Evolutionary conservation across 2,329 filamentous ascomycete species (phyloP).

Genomic region (Ascosphaera acerosa): DNA sequence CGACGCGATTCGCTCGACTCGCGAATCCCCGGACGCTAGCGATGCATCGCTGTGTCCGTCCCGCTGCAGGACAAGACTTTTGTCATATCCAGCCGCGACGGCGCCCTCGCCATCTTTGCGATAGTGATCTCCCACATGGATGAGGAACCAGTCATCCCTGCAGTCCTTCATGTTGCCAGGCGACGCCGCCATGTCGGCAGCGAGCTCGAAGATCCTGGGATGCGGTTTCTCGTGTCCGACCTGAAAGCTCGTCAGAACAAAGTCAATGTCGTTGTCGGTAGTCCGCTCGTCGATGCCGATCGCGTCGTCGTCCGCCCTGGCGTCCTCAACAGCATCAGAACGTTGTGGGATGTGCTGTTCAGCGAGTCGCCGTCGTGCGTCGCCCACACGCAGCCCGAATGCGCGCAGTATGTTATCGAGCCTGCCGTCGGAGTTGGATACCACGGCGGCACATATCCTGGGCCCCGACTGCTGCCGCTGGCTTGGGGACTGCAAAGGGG

Average conservation of each 20-base stretch:
- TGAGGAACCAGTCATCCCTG: constrained; percentile 8
- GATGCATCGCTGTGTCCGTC: not conserved
- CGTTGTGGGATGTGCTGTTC: too few relatives aligned
- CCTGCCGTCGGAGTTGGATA: constrained; percentile 24
- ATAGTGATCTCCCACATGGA: constrained; percentile 23
- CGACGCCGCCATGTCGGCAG: constrained; percentile 5
- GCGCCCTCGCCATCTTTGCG: constrained; percentile 18
- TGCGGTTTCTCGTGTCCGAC: constrained; percentile 21
- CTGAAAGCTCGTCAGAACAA: constrained; percentile 23
- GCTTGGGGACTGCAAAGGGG: not conserved
- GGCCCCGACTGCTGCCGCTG: too few relatives aligned
- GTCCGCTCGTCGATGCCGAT: constrained; percentile 6
- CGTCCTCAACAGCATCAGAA: constrained; percentile 8
- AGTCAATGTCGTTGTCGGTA: constrained; percentile 19
- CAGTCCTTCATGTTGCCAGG: constrained; percentile 1
- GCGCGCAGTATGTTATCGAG: constrained; percentile 16
- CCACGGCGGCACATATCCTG: constrained; percentile 17
- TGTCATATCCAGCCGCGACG: constrained; percentile 15
- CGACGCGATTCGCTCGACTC: not conserved
- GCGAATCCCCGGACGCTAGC: not conserved
- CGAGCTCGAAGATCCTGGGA: constrained; percentile 16
- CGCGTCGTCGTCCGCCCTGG: constrained; percentile 2
- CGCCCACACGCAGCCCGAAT: constrained; percentile 16
- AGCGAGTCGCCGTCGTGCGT: constrained; percentile 8
- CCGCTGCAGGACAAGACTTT: constrained; percentile 4